Base-by-base conservation (phyloP, 495 filamentous ascomycete species). In the Aspergillus conjunctus region DNA sequence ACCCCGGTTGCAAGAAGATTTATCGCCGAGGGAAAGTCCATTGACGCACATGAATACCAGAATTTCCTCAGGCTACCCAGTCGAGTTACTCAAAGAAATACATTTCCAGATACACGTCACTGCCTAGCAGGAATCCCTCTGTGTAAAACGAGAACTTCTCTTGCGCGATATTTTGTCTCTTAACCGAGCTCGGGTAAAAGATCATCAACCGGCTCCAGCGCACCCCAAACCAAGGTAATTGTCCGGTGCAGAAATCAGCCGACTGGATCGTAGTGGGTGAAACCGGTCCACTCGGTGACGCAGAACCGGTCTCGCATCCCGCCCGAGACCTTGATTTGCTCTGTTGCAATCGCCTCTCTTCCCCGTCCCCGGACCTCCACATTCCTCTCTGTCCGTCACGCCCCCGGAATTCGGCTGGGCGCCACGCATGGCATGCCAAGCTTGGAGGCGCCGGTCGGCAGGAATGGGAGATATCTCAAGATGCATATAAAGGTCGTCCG, bases 331-430 rank as follows among this genome's bases (percentile, higher is more conserved):
- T 39, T 60, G 58, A 60, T 60, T 60, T 49, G 51, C 30, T 34
- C 37, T 46, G 51, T 26, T 43, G 41, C 26, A 39, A 32, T 34
- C 26, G 52, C 50, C 30, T 51, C 43, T 37, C 48, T 31, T 54
- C 39, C 45, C 54, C 54, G 17, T 56, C 21, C 31, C 59, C 59
- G 59, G 59, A 61, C 59, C 59, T 61, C 59, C 59, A 61, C 59
- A 62, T 51, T 52, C 59, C 10, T 48, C 32, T 56, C 32, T n/a
- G 26, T 7, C 26, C 2, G 5, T n/a, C n/a, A 26, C 26, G 2
- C 26, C 56, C 57, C 56, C 48, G 57, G 48, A 46, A 44, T 59
- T 31, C 34, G 60, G 46, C 37, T 62, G 53, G 14, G 10, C 20
- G 33, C 18, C 17, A 51, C 32, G 17, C 7, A 22, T 3, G 12